phyloP scores from a whole-genome alignment of 176 grass and related monocot species.

The Olyra latifolia region DNA sequence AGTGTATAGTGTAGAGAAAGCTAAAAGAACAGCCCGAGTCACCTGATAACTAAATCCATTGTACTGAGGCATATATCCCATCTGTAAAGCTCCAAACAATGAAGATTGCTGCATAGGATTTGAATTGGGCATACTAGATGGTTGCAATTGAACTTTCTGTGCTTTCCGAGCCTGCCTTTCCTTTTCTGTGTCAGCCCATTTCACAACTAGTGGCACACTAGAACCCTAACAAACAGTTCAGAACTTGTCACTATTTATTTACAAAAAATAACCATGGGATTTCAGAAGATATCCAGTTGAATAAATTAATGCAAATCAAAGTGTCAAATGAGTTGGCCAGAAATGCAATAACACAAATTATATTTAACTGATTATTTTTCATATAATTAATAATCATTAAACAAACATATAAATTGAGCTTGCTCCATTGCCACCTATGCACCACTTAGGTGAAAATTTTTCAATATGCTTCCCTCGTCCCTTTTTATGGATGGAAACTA shows the following conservation, averaged over 20 bases:
- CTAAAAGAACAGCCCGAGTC: constrained; percentile 26
- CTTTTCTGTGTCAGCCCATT: constrained; percentile 99
- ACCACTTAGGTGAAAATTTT: background rate
- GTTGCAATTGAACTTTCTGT: constrained; percentile 86
- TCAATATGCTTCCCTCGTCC: background rate
- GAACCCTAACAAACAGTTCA: constrained; percentile 63
- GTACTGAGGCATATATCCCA: constrained; percentile 93
- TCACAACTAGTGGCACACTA: constrained; percentile 97
- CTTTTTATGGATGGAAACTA: background rate
- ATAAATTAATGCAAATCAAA: constrained; percentile 9
- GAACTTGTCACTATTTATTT: constrained; percentile 13
- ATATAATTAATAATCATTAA: constrained; percentile 8
- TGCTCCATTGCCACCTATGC: background rate
- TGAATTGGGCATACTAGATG: constrained; percentile 53
- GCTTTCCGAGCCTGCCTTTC: constrained; percentile 94
- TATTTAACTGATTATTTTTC: background rate
- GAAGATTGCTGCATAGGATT: constrained; percentile 78
- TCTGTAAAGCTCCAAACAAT: constrained; percentile 85
- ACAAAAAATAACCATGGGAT: background rate
- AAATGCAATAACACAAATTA: background rate
- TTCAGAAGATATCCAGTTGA: background rate
- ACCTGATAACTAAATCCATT: constrained; percentile 98
- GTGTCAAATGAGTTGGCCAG: constrained; percentile 16
- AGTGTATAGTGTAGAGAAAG: background rate
- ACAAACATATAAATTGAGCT: background rate